phyloP scores from a whole-genome alignment of 148 eudicot species.

The Chenopodium album region DNA sequence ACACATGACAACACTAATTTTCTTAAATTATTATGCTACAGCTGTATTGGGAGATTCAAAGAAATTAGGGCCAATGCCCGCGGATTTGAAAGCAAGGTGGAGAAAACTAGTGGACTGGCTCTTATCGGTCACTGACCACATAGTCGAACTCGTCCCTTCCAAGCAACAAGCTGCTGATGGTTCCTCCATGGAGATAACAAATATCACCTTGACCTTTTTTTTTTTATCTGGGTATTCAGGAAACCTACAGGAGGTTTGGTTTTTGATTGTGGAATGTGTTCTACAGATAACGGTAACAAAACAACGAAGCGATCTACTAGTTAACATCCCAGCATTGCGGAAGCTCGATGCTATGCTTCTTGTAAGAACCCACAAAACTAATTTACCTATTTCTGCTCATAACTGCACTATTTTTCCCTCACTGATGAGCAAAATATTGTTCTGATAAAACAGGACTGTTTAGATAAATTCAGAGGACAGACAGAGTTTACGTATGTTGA shows the following conservation, averaged over 20 bases:
- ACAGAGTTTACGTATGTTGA: conserved; percentile 65
- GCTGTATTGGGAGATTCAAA: conserved; percentile 78
- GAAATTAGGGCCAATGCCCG: conserved; percentile 70
- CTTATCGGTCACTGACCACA: conserved; percentile 81
- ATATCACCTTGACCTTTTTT: not conserved
- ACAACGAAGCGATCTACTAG: conserved; percentile 71
- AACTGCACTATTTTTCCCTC: not conserved
- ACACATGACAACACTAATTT: not conserved
- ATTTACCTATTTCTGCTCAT: not conserved
- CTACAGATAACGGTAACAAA: conserved; percentile 76
- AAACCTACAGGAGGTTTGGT: not conserved
- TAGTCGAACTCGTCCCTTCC: conserved; percentile 80
- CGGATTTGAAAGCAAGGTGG: conserved; percentile 77
- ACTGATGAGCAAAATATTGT: not conserved
- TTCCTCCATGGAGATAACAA: conserved; percentile 66
- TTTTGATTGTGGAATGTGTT: not conserved
- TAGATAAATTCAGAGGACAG: conserved; percentile 67
- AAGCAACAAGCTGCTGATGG: conserved; percentile 67
- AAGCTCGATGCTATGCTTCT: conserved; percentile 86
- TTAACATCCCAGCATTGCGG: conserved; percentile 78
- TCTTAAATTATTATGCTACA: conserved; percentile 26
- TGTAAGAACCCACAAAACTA: conserved; percentile 43
- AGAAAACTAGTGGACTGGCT: conserved; percentile 74
- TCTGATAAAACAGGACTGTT: conserved; percentile 51
- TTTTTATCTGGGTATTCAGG: not conserved